These are phyloP conservation scores for Mycena capillaripes DNA, from an alignment of 768 basidiomycete species.

Conservation along the genomic window DNA sequence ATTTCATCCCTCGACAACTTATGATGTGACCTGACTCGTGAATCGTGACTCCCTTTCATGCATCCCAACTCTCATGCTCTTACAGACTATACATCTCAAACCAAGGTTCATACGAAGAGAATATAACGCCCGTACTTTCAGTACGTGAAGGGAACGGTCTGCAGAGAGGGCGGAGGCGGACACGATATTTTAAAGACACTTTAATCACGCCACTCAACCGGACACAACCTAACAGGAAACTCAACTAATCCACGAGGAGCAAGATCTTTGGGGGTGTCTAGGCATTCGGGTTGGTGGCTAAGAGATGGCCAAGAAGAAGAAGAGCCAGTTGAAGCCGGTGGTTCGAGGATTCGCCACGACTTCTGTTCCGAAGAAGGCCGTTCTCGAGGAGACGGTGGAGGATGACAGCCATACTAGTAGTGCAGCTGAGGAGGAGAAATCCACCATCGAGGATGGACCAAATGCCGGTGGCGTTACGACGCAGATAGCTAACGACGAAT, in stretches of 20 bases:
- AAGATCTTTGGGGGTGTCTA: constrained; percentile 38
- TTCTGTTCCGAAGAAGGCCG: constrained; percentile 84
- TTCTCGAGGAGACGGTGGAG: constrained; percentile 45
- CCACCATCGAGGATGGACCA: constrained; percentile 21
- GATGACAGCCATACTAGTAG: constrained; percentile 32
- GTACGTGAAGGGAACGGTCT: constrained; percentile 5
- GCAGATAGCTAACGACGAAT: constrained; percentile 42
- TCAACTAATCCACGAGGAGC: constrained; percentile 13
- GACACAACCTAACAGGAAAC: constrained; percentile 12
- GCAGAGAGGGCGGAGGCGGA: constrained; percentile 13
- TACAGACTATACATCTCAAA: constrained; percentile 29
- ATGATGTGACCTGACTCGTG: not conserved
- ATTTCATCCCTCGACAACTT: not conserved
- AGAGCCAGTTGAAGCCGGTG: constrained; percentile 81
- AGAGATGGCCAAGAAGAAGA: constrained; percentile 88
- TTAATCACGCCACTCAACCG: constrained; percentile 23
- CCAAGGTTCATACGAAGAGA: constrained; percentile 22
- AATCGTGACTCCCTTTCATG: constrained; percentile 16
- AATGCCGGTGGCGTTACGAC: constrained; percentile 16
- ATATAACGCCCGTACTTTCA: constrained; percentile 29
- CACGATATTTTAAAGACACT: constrained; percentile 29
- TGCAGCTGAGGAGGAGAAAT: constrained; percentile 40
- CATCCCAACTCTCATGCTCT: constrained; percentile 35
- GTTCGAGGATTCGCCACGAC: constrained; percentile 86
- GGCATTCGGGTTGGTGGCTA: constrained; percentile 12